Percentiles rank a stretch among this genome's conserved stretches.
Conservation (phyloP, 106 monocot genomes). For the Dendrobium nobile region DNA sequence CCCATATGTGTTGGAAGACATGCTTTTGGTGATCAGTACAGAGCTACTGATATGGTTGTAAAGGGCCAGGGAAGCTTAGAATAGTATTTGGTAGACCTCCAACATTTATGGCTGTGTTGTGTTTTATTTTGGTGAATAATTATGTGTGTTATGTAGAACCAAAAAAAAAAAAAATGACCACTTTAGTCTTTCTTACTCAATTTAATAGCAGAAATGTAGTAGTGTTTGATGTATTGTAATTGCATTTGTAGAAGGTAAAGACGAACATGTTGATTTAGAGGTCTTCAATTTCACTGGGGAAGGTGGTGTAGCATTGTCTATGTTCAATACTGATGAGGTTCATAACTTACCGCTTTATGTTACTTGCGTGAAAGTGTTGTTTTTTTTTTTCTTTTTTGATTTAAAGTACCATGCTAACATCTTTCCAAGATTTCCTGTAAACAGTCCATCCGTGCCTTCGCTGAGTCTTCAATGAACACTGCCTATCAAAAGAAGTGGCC, state of each 20-base stretch:
- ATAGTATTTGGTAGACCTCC: slow-evolving; percentile 68
- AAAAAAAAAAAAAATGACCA: neutral
- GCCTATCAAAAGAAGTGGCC: slow-evolving; percentile 97
- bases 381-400: neutral
- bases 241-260: slow-evolving; percentile 66
- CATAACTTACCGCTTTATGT: neutral
- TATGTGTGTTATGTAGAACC: neutral
- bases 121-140: neutral
- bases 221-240: neutral
- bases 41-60: slow-evolving; percentile 82
- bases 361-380: neutral
- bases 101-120: neutral
- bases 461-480: slow-evolving; percentile 83
- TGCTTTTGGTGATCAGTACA: slow-evolving; percentile 99
- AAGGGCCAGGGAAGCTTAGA: slow-evolving; percentile 94
- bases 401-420: neutral
- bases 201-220: neutral
- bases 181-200: neutral
- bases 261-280: slow-evolving; percentile 60
- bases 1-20: slow-evolving; percentile 98
- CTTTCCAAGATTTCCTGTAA: neutral
- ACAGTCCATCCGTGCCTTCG: slow-evolving; percentile 87
- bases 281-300: slow-evolving; percentile 85
- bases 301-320: slow-evolving; percentile 83
- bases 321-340: slow-evolving; percentile 99